Evolutionary conservation across 495 filamentous ascomycete genomes (phyloP).

Genomic region (Jackrogersella minutella): DNA sequence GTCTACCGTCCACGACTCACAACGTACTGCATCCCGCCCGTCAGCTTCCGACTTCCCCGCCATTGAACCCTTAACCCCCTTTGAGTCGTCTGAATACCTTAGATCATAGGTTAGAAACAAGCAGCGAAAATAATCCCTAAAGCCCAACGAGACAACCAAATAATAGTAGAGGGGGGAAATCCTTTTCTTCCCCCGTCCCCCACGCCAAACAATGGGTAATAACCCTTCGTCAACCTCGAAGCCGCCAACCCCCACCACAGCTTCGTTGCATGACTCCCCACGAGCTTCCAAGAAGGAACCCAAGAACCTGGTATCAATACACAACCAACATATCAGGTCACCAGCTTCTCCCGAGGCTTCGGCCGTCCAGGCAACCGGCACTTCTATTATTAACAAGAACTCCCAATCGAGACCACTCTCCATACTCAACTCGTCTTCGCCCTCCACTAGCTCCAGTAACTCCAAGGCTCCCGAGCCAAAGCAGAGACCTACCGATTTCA

Average conservation of each 20-base stretch:
- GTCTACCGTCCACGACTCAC: constrained; percentile 11
- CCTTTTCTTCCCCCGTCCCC: constrained; percentile 34
- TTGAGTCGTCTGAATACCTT: constrained; percentile 6
- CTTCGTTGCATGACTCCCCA: constrained; percentile 50
- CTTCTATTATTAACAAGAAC: constrained; percentile 53
- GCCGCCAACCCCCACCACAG: constrained; percentile 44
- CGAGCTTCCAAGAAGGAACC: constrained; percentile 45
- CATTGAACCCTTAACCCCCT: constrained; percentile 26
- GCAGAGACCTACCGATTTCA: constrained; percentile 49
- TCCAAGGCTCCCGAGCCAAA: constrained; percentile 42
- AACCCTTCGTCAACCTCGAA: constrained; percentile 50
- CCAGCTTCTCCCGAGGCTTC: constrained; percentile 63
- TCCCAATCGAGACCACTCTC: constrained; percentile 49
- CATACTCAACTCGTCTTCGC: constrained; percentile 51
- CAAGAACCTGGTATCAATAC: constrained; percentile 45
- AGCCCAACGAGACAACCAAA: constrained; percentile 14
- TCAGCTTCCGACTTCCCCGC: constrained; percentile 42
- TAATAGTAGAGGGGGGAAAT: constrained; percentile 25
- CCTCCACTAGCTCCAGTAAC: constrained; percentile 41
- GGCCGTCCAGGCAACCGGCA: constrained; percentile 62
- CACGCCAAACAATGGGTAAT: constrained; percentile 52
- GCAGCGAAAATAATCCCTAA: background rate
- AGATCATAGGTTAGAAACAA: constrained; percentile 9
- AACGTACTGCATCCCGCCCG: constrained; percentile 39
- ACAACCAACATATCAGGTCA: constrained; percentile 47